Evolutionary conservation across 257 asterid genomes (phyloP), one percentile per base, ranked within the genome.

Genomic region (Nicotiana tomentosiformis): DNA sequence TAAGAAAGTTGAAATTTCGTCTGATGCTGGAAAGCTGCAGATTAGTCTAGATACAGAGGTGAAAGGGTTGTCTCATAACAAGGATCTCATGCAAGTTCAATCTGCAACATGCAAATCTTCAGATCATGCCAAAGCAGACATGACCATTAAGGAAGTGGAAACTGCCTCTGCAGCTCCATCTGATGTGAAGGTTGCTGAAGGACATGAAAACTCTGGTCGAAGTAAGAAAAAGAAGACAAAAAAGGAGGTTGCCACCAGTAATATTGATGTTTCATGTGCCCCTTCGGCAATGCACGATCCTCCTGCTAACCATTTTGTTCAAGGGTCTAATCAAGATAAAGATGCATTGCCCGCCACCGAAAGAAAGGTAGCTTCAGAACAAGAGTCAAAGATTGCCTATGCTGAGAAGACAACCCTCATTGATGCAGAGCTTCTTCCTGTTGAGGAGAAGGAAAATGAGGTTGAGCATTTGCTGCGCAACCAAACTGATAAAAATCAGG

Each of bases 391-490:
- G 83, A 85, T 87, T 58, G n/a, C 67, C 74, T 61, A 84, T 77
- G 61, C 49, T 60, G 77, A 43, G 53, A 79, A 64, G 79, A 81
- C 77, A 39, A 77, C 76, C 23, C 70, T 56, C 66, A 85, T 20
- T 29, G 83, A 81, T 83, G 82, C 78, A 83, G 76, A 84, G 53
- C 46, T 82, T 83, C 60, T 57, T 61, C 83, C 82, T 10, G 20
- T 82, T n/a, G 55, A 37, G 46, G 90, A 66, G 70, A 81, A 85
- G 80, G 85, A 72, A 76, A 86, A 78, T 62, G 77, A 88, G 82
- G 85, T 26, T 39, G 84, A 74, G n/a, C 58, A 39, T 57, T 58
- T 80, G 64, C 82, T 10, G 69, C 68, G 35, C 18, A 70, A 58
- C 57, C 86, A 86, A 80, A 82, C 23, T 30, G 82, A 82, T 66